Evolutionary conservation across 2,329 filamentous ascomycete genomes (phyloP).

Genomic region (Stemphylium vesicarium): DNA sequence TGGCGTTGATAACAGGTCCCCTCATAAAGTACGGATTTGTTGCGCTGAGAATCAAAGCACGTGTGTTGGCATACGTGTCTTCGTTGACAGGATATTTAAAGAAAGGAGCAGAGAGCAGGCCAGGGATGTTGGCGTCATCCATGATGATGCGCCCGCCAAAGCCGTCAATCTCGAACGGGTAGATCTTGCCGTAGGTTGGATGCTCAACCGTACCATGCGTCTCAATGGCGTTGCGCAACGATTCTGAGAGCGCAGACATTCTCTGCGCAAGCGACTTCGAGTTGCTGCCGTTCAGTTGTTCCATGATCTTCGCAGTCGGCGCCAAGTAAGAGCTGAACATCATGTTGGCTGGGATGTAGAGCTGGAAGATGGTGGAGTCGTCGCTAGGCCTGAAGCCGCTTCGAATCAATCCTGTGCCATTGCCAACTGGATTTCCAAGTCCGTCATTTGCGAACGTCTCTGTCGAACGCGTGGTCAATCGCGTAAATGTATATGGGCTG

Average conservation of each 20-base stretch:
- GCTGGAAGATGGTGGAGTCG: slow-evolving; percentile 58
- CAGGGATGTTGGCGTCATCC: slow-evolving; percentile 76
- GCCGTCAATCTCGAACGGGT: slow-evolving; percentile 58
- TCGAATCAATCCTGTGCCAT: slow-evolving; percentile 57
- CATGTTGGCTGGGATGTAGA: slow-evolving; percentile 65
- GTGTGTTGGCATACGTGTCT: slow-evolving; percentile 56
- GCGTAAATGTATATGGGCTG: slow-evolving; percentile 56
- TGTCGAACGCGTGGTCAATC: slow-evolving; percentile 53
- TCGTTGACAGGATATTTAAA: slow-evolving; percentile 60
- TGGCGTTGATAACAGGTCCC: slow-evolving; percentile 55
- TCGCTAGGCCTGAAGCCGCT: slow-evolving; percentile 59
- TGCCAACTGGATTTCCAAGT: slow-evolving; percentile 58
- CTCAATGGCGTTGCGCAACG: slow-evolving; percentile 54
- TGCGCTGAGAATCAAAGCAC: slow-evolving; percentile 52
- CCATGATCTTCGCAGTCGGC: slow-evolving; percentile 61
- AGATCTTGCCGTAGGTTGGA: slow-evolving; percentile 49
- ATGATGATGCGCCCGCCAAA: slow-evolving; percentile 62
- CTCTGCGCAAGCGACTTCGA: slow-evolving; percentile 59
- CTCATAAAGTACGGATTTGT: slow-evolving; percentile 59
- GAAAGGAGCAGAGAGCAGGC: slow-evolving; percentile 69
- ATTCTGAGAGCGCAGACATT: slow-evolving; percentile 64
- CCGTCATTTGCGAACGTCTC: slow-evolving; percentile 61
- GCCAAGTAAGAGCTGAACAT: slow-evolving; percentile 73
- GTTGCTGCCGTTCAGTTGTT: slow-evolving; percentile 51
- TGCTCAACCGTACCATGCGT: slow-evolving; percentile 51